Evolutionary conservation across 345 rosid genomes (phyloP).

Genomic region (Limnanthes douglasii): DNA sequence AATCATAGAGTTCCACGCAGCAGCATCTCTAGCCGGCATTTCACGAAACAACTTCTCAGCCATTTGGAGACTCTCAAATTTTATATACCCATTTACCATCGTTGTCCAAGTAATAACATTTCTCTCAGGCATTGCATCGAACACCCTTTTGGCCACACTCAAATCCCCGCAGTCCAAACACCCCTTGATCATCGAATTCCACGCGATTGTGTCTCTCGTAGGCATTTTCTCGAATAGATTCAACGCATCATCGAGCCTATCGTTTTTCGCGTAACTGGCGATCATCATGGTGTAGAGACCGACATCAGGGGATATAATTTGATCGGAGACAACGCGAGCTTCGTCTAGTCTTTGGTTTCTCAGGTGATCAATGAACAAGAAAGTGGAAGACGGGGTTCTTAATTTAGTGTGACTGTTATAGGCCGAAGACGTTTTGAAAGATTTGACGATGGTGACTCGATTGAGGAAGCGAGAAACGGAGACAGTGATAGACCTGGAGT

Average conservation of each 20-base stretch:
- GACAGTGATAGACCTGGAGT: too few species aligned
- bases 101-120: conserved; percentile 66
- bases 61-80: conserved; percentile 27
- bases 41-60: conserved; percentile 41
- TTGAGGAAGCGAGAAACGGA: too few species aligned
- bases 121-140: conserved; percentile 53
- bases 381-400: too few species aligned
- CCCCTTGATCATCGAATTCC: conserved; percentile 63
- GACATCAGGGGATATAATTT: conserved; percentile 22
- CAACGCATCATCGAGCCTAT: conserved; percentile 32
- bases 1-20: conserved; percentile 66
- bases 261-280: conserved; percentile 15
- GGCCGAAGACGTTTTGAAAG: too few species aligned
- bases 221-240: conserved; percentile 31
- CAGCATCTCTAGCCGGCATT: conserved; percentile 47
- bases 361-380: conserved; percentile 25
- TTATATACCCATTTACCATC: conserved; percentile 51
- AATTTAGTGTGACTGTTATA: too few species aligned
- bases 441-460: too few species aligned
- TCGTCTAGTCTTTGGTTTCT: conserved; percentile 20
- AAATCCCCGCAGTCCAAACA: conserved; percentile 50
- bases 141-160: conserved; percentile 21
- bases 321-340: conserved; percentile 26
- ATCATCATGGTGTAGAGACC: conserved; percentile 48
- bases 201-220: conserved; percentile 32